Conservation (phyloP, 805 yeast species). For the Schwanniomyces yamadae region DNA sequence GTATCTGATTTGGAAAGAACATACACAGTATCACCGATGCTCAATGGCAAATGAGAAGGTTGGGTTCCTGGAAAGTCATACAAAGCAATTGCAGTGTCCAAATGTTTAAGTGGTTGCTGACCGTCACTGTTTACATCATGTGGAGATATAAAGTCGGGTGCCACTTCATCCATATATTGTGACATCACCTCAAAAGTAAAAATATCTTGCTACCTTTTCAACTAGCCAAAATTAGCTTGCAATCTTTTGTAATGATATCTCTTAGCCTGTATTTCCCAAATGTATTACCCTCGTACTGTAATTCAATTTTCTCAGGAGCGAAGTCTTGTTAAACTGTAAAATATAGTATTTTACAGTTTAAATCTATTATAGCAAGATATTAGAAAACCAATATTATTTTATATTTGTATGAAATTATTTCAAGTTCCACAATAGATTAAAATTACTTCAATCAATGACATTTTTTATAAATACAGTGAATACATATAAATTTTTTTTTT, state of each 20-base stretch:
- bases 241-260: background rate
- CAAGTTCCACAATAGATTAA: no score
- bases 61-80: slow-evolving; percentile 55
- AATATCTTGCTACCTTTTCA: background rate
- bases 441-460: no score
- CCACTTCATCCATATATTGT: slow-evolving; percentile 35
- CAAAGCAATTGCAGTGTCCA: slow-evolving; percentile 60
- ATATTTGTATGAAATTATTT: no score
- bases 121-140: slow-evolving; percentile 18
- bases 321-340: no score
- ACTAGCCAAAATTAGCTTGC: background rate
- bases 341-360: no score
- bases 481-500: no score
- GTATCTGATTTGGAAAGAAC: slow-evolving; percentile 62
- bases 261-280: background rate
- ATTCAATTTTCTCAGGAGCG: no score
- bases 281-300: no score
- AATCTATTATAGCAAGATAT: no score
- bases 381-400: no score
- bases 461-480: no score
- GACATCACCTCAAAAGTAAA: slow-evolving; percentile 10
- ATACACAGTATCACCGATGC: slow-evolving; percentile 66
- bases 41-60: slow-evolving; percentile 50
- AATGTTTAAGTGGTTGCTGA: slow-evolving; percentile 32
- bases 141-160: slow-evolving; percentile 40